Conservation (phyloP, 345 rosid genomes). For the Stellera chamaejasme region DNA sequence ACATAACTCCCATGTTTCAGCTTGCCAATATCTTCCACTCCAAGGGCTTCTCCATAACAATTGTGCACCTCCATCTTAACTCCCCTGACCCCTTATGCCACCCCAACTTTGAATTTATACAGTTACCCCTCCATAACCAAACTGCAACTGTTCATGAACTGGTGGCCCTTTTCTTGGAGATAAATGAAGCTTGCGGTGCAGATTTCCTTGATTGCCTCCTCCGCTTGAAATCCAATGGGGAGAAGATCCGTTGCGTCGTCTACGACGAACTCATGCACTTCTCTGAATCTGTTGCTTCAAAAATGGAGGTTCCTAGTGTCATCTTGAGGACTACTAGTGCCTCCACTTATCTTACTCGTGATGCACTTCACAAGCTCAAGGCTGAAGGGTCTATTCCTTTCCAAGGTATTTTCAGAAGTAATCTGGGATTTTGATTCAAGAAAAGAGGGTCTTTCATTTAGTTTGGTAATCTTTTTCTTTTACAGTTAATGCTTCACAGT, state of each 20-base stretch:
- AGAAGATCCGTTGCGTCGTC: no score
- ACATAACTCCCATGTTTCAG: slow-evolving; percentile 31
- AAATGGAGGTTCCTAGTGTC: no score
- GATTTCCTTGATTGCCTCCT: slow-evolving; percentile 18
- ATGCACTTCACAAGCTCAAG: no score
- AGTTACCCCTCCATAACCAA: slow-evolving; percentile 14
- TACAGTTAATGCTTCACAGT: no score
- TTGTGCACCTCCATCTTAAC: slow-evolving; percentile 25
- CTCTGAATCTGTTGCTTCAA: no score
- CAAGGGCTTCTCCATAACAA: slow-evolving; percentile 26
- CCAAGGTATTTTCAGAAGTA: slow-evolving; percentile 21
- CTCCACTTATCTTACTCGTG: no score
- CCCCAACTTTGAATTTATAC: slow-evolving; percentile 23
- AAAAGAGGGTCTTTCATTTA: neutral
- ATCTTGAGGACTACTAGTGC: no score
- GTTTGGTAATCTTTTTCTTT: slow-evolving; percentile 1
- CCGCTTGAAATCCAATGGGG: no score
- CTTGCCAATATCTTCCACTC: slow-evolving; percentile 28
- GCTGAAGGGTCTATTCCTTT: no score
- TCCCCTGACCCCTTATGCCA: slow-evolving; percentile 18
- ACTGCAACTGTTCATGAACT: slow-evolving; percentile 10
- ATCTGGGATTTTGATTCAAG: slow-evolving; percentile 12
- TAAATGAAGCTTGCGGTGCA: slow-evolving; percentile 10
- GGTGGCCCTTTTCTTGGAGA: slow-evolving; percentile 6
- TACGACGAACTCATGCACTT: no score